phyloP scores from a whole-genome alignment of 2,329 filamentous ascomycete species.

The Colletotrichum eremochloae region DNA sequence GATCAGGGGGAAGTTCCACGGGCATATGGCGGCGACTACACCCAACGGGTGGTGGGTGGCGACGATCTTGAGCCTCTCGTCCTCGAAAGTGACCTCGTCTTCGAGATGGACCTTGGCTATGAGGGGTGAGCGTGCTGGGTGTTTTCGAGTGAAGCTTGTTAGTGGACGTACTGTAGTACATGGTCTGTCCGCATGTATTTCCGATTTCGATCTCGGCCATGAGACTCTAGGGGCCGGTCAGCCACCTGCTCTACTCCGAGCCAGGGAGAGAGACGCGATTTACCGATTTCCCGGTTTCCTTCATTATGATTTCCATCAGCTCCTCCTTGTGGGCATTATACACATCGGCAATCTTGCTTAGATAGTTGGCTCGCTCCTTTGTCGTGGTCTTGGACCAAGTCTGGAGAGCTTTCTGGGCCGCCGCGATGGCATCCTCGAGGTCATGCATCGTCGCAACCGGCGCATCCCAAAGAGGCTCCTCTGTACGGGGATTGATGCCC shows the following conservation, averaged over 20 bases:
- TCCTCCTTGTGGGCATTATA: constrained; percentile 57
- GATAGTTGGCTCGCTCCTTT: constrained; percentile 56
- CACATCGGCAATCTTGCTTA: constrained; percentile 56
- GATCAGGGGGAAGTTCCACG: constrained; percentile 70
- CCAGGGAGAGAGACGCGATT: neutral
- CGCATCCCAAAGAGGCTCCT: constrained; percentile 54
- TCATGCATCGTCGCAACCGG: constrained; percentile 58
- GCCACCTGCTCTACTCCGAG: fast-evolving
- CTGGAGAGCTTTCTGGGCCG: constrained; percentile 60
- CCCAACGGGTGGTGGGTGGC: constrained; percentile 62
- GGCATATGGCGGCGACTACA: constrained; percentile 67
- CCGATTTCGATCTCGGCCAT: constrained; percentile 56
- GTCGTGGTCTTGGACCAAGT: constrained; percentile 61
- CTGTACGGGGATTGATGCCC: constrained; percentile 49
- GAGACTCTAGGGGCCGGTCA: constrained; percentile 36
- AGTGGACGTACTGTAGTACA: constrained; percentile 52
- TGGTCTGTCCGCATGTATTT: constrained; percentile 53
- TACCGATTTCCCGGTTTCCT: constrained; percentile 67
- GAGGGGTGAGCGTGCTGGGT: constrained; percentile 2
- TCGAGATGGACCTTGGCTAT: constrained; percentile 54
- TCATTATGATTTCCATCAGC: constrained; percentile 59
- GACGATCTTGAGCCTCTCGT: constrained; percentile 56
- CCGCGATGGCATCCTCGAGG: constrained; percentile 60
- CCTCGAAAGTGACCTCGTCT: constrained; percentile 62
- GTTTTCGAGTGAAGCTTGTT: neutral